phyloP scores from a whole-genome alignment of 2,329 filamentous ascomycete species.

The Venturia pyrina region DNA sequence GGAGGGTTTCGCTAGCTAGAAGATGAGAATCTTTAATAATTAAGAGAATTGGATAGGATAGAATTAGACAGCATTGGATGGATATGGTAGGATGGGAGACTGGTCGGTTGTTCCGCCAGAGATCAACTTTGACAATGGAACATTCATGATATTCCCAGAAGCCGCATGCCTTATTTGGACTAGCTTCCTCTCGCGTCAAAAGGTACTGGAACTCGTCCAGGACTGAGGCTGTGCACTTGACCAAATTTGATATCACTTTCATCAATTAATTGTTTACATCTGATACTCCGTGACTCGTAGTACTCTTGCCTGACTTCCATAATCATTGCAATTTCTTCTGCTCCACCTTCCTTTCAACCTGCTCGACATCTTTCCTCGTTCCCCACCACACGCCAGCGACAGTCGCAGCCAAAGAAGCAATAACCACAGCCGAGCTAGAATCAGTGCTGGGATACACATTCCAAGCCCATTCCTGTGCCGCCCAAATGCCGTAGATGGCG shows the following conservation, averaged over 20 bases:
- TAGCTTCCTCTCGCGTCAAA: not conserved
- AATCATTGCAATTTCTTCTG: not conserved
- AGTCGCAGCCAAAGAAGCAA: slow-evolving; percentile 58
- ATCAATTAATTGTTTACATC: no score
- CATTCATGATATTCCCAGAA: no score
- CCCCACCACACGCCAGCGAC: slow-evolving; percentile 54
- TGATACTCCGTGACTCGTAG: no score
- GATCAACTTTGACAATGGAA: no score
- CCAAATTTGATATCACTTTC: no score
- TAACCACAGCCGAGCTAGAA: slow-evolving; percentile 55
- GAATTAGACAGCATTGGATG: not conserved
- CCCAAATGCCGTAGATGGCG: slow-evolving; percentile 60
- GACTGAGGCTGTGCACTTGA: no score
- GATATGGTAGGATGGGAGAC: no score
- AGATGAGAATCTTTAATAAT: no score
- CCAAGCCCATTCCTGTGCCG: slow-evolving; percentile 83
- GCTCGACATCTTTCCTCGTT: slow-evolving; percentile 24
- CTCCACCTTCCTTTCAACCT: not conserved
- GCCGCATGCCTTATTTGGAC: not conserved
- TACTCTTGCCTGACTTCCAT: not conserved
- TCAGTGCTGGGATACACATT: slow-evolving; percentile 81
- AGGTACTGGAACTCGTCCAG: no score
- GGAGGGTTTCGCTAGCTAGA: no score
- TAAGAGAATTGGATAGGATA: no score
- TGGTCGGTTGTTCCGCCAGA: no score